Evolutionary conservation across 1,139 yeast species (phyloP).

Genomic region (Meyerozyma guilliermondii): DNA sequence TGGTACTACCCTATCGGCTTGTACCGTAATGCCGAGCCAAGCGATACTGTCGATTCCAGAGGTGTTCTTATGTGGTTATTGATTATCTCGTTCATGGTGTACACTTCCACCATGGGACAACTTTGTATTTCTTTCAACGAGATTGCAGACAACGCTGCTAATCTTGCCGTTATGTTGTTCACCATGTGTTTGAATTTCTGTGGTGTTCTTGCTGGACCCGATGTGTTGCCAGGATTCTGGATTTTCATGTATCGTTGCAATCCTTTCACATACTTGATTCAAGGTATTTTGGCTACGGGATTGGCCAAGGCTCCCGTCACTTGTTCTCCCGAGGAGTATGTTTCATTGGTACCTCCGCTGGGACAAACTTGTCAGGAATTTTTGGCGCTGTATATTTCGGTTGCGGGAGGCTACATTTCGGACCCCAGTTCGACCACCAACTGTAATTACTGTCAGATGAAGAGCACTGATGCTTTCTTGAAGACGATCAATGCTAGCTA

Average conservation of each 20-base stretch:
- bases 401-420: conserved; percentile 47
- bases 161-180: conserved; percentile 57
- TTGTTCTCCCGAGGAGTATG: conserved; percentile 49
- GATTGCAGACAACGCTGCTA: conserved; percentile 71
- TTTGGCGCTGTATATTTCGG: conserved; percentile 37
- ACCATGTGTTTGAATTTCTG: conserved; percentile 71
- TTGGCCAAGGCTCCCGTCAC: conserved; percentile 41
- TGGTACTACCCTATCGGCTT: conserved; percentile 84
- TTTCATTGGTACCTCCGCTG: conserved; percentile 50
- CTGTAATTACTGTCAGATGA: conserved; percentile 50
- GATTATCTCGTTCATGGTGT: conserved; percentile 53
- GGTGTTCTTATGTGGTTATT: conserved; percentile 43
- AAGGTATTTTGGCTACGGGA: conserved; percentile 43
- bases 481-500: conserved; percentile 34
- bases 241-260: conserved; percentile 59
- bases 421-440: conserved; percentile 36
- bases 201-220: conserved; percentile 70
- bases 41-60: conserved; percentile 20
- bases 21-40: conserved; percentile 46
- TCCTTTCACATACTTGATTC: conserved; percentile 61
- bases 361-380: conserved; percentile 53
- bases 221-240: conserved; percentile 45
- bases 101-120: conserved; percentile 61
- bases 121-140: conserved; percentile 58
- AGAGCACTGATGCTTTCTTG: conserved; percentile 49